Conservation (phyloP, 164 flowering plant species). For the Stephania yunnanensis region DNA sequence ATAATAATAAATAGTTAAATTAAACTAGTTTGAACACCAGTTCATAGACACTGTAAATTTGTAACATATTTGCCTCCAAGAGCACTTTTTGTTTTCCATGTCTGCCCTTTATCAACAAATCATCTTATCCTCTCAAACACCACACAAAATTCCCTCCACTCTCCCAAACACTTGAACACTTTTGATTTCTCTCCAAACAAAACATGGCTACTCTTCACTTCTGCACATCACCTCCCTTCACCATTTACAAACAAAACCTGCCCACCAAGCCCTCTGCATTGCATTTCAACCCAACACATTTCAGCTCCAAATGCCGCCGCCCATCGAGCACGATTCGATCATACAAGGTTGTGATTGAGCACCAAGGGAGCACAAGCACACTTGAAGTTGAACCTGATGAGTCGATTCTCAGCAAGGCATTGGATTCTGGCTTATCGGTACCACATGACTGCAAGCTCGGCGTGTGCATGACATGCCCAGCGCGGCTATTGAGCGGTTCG, state of each 20-base stretch:
- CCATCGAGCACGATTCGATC: conserved; percentile 18
- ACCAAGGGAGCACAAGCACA: conserved; percentile 52
- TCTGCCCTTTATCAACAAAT: conserved; percentile 1
- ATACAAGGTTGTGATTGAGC: conserved; percentile 78
- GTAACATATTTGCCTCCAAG: background rate
- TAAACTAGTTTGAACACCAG: too few relatives aligned
- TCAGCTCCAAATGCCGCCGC: conserved; percentile 16
- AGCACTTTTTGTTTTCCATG: background rate
- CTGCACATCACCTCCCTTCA: conserved; percentile 34
- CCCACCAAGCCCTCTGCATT: conserved; percentile 22
- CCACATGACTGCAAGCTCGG: conserved; percentile 98
- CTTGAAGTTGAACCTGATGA: conserved; percentile 83
- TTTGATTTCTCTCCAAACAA: conserved; percentile 5
- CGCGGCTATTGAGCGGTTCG: conserved; percentile 56
- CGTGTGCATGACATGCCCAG: conserved; percentile 98
- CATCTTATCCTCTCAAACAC: conserved; percentile 15
- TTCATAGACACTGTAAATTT: too few relatives aligned
- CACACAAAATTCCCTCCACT: conserved; percentile 1
- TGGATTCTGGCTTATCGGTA: conserved; percentile 63
- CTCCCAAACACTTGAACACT: conserved; percentile 1
- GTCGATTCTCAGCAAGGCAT: conserved; percentile 67
- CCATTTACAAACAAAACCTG: conserved; percentile 21
- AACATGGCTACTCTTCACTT: conserved; percentile 44
- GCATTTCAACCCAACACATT: conserved; percentile 11
- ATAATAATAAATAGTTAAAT: too few relatives aligned